Conservation (phyloP, 2,329 filamentous ascomycete species). For the Curvularia sp. region DNA sequence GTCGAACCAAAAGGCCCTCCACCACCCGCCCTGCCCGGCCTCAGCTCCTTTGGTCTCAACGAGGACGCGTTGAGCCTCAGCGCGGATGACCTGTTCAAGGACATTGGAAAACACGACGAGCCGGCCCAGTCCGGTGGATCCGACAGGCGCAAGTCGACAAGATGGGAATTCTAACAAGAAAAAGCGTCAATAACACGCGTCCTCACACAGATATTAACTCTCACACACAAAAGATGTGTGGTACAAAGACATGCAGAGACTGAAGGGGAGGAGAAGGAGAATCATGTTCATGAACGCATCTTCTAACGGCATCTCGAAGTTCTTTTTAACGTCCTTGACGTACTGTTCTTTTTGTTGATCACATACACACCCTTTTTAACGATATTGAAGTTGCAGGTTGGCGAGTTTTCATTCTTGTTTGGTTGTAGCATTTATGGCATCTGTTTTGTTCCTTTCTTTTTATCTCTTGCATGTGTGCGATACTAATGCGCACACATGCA, state of each 20-base stretch:
- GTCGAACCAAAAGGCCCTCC: slow-evolving; percentile 45
- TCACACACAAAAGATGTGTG: not conserved
- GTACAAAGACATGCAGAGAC: not conserved
- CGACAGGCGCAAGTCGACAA: slow-evolving; percentile 19
- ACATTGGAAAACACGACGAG: slow-evolving; percentile 34
- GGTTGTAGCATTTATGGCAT: slow-evolving; percentile 38
- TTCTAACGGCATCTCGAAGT: slow-evolving; percentile 31
- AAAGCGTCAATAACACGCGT: not conserved
- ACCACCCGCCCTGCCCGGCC: slow-evolving; percentile 50
- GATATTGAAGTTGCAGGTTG: slow-evolving; percentile 25
- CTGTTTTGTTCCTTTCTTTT: slow-evolving; percentile 23
- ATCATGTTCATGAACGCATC: slow-evolving; percentile 29
- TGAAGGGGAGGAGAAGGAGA: not conserved
- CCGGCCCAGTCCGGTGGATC: not conserved
- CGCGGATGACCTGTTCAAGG: slow-evolving; percentile 51
- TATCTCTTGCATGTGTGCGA: not conserved
- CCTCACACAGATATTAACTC: not conserved
- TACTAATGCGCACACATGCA: slow-evolving; percentile 42
- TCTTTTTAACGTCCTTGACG: slow-evolving; percentile 9
- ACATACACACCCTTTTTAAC: slow-evolving; percentile 28
- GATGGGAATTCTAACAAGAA: slow-evolving; percentile 25
- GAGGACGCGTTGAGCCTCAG: slow-evolving; percentile 44
- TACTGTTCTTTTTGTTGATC: slow-evolving; percentile 39
- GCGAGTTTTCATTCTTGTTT: slow-evolving; percentile 24
- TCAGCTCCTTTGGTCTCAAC: slow-evolving; percentile 47